These are phyloP conservation scores for Saccharomyces hybrid DNA, from an alignment of 1,139 yeast species.

Conservation along the genomic window DNA sequence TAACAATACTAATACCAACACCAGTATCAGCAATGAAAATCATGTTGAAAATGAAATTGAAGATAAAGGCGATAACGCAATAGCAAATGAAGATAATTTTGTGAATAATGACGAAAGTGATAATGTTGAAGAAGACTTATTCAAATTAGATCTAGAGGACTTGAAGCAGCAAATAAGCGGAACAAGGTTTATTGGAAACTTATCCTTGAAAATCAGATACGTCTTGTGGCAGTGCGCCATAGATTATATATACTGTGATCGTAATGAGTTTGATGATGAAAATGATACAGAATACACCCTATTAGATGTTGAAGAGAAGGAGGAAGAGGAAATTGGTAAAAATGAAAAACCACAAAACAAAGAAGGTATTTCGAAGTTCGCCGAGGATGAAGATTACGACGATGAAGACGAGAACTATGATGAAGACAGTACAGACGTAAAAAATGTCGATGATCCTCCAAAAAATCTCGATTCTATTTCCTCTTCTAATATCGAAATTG, in stretches of 20 bases:
- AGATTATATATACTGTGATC: conserved; percentile 40
- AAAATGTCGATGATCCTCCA: conserved; percentile 14
- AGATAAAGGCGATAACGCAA: conserved; percentile 10
- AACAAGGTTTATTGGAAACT: conserved; percentile 42
- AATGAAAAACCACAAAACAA: conserved; percentile 2
- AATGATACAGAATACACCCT: conserved; percentile 16
- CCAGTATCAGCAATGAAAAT: conserved; percentile 7
- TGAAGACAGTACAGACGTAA: conserved; percentile 29
- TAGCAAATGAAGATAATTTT: conserved; percentile 7
- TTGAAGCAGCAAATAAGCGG: conserved; percentile 41
- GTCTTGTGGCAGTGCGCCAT: conserved; percentile 70
- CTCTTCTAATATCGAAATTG: conserved; percentile 11
- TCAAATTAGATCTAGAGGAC: conserved; percentile 31
- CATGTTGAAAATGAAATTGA: conserved; percentile 10
- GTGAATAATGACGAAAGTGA: conserved; percentile 10
- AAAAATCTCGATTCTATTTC: conserved; percentile 22
- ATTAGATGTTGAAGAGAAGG: conserved; percentile 13
- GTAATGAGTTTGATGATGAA: conserved; percentile 21
- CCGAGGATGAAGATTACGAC: conserved; percentile 13
- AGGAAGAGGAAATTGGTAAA: background rate
- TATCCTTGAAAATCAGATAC: conserved; percentile 60
- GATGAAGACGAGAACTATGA: conserved; percentile 21
- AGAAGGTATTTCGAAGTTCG: conserved; percentile 15
- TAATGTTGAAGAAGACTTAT: conserved; percentile 23
- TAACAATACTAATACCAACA: conserved; percentile 8